Evolutionary conservation across 225 moss, liverwort and hornwort genomes (phyloP).

Genomic region (Polytrichum commune): DNA sequence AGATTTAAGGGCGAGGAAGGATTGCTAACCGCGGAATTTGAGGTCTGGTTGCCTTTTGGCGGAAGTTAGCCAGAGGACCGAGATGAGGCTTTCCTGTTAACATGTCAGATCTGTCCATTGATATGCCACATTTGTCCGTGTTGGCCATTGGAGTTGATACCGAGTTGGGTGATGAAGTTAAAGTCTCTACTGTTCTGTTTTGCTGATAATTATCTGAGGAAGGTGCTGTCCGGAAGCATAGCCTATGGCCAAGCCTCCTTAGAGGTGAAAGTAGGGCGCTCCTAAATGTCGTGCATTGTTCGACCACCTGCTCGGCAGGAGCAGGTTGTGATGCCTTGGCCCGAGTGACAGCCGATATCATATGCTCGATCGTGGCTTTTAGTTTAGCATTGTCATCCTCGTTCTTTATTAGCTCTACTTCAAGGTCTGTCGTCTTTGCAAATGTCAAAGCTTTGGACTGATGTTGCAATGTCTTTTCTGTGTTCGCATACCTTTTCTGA

Average conservation of each 20-base stretch:
- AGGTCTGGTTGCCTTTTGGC: neutral
- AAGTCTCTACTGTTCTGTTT: neutral
- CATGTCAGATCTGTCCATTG: neutral
- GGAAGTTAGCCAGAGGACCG: neutral
- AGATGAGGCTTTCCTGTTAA: neutral
- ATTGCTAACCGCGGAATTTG: neutral
- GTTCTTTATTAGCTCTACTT: slow-evolving; percentile 26
- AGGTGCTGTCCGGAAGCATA: slow-evolving; percentile 10
- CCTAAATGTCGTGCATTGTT: no score
- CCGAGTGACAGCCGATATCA: slow-evolving; percentile 18
- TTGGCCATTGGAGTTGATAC: no score
- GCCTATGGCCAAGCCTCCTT: slow-evolving; percentile 8
- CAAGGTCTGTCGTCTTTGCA: slow-evolving; percentile 28
- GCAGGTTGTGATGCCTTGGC: slow-evolving; percentile 12
- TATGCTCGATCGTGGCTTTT: slow-evolving; percentile 12
- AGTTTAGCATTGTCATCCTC: slow-evolving; percentile 15
- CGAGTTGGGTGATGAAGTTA: no score
- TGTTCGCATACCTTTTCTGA: slow-evolving; percentile 23
- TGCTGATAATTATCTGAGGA: neutral
- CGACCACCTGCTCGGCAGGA: no score
- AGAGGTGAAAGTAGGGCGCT: no score
- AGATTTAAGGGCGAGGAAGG: no score
- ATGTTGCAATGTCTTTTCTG: slow-evolving; percentile 31
- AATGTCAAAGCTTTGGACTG: slow-evolving; percentile 29
- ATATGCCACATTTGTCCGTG: neutral